These are phyloP conservation scores for Cronartium ribicola DNA, from an alignment of 1,284 basidiomycete genomes.

Conservation along the genomic window DNA sequence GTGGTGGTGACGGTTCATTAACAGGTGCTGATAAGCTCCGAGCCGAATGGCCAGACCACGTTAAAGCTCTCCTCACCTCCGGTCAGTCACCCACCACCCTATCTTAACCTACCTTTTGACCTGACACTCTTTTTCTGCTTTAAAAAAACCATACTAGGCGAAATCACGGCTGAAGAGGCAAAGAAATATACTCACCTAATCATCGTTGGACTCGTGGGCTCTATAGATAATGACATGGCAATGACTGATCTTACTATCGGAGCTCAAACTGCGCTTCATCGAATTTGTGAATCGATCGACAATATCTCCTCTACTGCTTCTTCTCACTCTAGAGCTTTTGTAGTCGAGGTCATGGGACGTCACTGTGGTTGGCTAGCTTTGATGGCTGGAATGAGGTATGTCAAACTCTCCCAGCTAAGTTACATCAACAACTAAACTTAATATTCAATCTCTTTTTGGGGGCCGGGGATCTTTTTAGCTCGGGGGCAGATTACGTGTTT, in stretches of 20 bases:
- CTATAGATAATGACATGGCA: conserved; percentile 98
- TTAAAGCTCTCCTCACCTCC: conserved; percentile 64
- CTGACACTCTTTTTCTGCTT: conserved; percentile 1
- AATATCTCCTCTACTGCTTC: conserved; percentile 95
- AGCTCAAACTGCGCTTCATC: conserved; percentile 85
- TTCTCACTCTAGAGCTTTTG: conserved; percentile 95
- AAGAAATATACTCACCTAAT: conserved; percentile 72
- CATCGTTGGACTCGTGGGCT: conserved; percentile 95
- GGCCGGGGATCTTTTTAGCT: conserved; percentile 54
- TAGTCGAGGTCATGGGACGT: conserved; percentile 97
- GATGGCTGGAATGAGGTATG: conserved; percentile 80
- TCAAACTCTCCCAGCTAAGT: not conserved
- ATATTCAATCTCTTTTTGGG: too few relatives aligned
- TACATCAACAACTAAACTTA: not conserved
- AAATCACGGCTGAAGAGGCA: conserved; percentile 71
- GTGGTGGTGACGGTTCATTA: conserved; percentile 92
- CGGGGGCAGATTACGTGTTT: conserved; percentile 94
- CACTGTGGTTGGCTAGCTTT: conserved; percentile 97
- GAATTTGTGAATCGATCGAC: conserved; percentile 96
- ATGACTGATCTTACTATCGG: conserved; percentile 97
- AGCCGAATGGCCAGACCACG: conserved; percentile 83
- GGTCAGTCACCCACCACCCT: conserved; percentile 52
- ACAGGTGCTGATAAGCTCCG: conserved; percentile 93
- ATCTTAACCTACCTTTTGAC: not conserved
- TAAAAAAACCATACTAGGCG: conserved; percentile 53